phyloP scores from a whole-genome alignment of 1,284 basidiomycete species.

The Coriolopsis trogii region DNA sequence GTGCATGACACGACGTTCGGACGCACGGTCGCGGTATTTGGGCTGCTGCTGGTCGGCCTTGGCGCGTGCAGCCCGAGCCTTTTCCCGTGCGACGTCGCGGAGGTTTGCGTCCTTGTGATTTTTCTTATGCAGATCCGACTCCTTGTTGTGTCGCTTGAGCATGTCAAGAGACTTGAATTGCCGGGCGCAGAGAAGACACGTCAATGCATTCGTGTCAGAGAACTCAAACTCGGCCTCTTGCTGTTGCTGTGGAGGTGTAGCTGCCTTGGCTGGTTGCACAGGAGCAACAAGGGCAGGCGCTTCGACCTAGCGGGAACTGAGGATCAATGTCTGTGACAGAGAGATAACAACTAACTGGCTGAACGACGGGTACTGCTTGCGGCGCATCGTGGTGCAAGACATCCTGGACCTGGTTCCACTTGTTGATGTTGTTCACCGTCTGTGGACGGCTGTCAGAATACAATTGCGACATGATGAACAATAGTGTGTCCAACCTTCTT shows the following conservation, averaged over 20 bases:
- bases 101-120: slow-evolving; percentile 76
- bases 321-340: not conserved
- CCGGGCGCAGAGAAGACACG: slow-evolving; percentile 87
- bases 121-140: slow-evolving; percentile 94
- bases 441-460: slow-evolving; percentile 34
- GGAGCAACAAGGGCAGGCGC: slow-evolving; percentile 27
- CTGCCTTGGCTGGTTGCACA: slow-evolving; percentile 26
- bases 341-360: slow-evolving; percentile 6
- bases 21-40: slow-evolving; percentile 91
- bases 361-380: slow-evolving; percentile 16
- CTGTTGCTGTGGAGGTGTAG: slow-evolving; percentile 45
- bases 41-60: slow-evolving; percentile 42
- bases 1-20: slow-evolving; percentile 84
- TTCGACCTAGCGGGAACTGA: slow-evolving; percentile 15
- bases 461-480: not conserved
- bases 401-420: slow-evolving; percentile 93
- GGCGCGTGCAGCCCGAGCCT: slow-evolving; percentile 55
- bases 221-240: slow-evolving; percentile 73
- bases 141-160: slow-evolving; percentile 83
- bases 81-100: slow-evolving; percentile 75
- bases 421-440: slow-evolving; percentile 88
- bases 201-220: slow-evolving; percentile 69
- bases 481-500: slow-evolving; percentile 67
- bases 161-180: slow-evolving; percentile 89
- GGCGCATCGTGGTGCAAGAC: slow-evolving; percentile 55